Evolutionary conservation across 106 monocot genomes (phyloP).

Genomic region (Apostasia ramifera): DNA sequence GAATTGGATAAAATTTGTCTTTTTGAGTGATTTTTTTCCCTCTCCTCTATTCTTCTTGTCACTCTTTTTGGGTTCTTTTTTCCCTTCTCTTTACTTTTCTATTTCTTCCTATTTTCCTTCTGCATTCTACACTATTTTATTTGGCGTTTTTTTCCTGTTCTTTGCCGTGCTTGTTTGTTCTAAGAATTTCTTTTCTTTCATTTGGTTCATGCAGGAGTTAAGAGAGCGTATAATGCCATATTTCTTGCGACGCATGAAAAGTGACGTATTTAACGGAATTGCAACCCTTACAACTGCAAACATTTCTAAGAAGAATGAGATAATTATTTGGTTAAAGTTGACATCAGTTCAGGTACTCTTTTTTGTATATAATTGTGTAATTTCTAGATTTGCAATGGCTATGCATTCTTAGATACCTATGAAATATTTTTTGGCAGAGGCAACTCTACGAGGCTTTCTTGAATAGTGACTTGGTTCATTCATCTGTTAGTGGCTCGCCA

Average conservation of each 20-base stretch:
- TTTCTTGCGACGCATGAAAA: conserved; percentile 90
- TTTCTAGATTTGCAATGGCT: conserved; percentile 1
- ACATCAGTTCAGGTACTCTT: conserved; percentile 64
- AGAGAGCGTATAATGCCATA: conserved; percentile 90
- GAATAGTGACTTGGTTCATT: conserved; percentile 79
- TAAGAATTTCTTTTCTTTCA: not conserved
- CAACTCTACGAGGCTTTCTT: conserved; percentile 98
- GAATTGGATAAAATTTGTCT: no score
- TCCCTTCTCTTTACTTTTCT: no score
- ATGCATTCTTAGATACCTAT: not conserved
- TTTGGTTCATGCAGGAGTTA: conserved; percentile 46
- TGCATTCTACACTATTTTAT: no score
- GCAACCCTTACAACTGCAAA: conserved; percentile 20
- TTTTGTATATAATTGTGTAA: not conserved
- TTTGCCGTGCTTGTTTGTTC: no score
- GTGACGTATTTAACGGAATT: conserved; percentile 68
- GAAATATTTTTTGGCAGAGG: conserved; percentile 44
- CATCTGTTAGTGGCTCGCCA: conserved; percentile 67
- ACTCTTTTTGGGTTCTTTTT: no score
- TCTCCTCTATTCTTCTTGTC: no score
- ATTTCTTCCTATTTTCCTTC: no score
- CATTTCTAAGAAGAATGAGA: conserved; percentile 81
- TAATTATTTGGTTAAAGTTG: conserved; percentile 90
- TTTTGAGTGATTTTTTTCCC: no score
- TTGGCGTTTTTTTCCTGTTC: no score